Evolutionary conservation across 768 basidiomycete species (phyloP).

Genomic region (Leccinum sublutescens): DNA sequence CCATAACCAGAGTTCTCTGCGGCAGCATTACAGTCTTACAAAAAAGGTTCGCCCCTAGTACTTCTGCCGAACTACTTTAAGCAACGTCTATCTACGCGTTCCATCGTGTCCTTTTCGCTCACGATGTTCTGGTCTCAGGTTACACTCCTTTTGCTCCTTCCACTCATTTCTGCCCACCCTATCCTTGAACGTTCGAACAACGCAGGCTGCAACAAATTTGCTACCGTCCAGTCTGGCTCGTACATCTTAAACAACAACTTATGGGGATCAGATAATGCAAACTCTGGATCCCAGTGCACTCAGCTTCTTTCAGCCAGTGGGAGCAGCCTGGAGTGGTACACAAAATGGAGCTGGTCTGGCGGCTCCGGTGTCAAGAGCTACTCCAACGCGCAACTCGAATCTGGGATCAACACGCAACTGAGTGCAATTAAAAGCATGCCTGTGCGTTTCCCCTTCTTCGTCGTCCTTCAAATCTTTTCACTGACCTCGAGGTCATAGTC

Average conservation of each 20-base stretch:
- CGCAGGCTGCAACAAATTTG: conserved; percentile 49
- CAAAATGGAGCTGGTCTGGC: conserved; percentile 53
- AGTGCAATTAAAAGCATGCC: conserved; percentile 54
- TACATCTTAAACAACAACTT: conserved; percentile 54
- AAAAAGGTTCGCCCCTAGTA: not conserved
- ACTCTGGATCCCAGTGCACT: conserved; percentile 53
- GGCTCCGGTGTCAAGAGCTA: conserved; percentile 58
- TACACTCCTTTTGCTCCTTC: conserved; percentile 19
- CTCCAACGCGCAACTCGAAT: conserved; percentile 53
- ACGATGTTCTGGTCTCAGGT: conserved; percentile 11
- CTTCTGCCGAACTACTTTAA: conserved; percentile 14
- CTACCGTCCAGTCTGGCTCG: conserved; percentile 39
- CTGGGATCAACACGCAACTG: conserved; percentile 51
- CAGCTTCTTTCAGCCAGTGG: conserved; percentile 42
- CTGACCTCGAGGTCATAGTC: conserved; percentile 33
- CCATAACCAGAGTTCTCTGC: not conserved
- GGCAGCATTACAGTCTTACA: not conserved
- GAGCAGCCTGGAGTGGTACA: conserved; percentile 48
- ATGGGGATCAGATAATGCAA: conserved; percentile 40
- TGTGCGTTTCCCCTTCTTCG: conserved; percentile 33
- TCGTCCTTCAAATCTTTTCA: not conserved
- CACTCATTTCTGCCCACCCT: conserved; percentile 19
- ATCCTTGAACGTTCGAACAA: not conserved
- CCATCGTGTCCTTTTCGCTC: not conserved
- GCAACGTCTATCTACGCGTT: not conserved